Evolutionary conservation across 352 stramenopile species (phyloP), one percentile per base, ranked within the genome.

Genomic region (Saprolegnia parasitica): DNA sequence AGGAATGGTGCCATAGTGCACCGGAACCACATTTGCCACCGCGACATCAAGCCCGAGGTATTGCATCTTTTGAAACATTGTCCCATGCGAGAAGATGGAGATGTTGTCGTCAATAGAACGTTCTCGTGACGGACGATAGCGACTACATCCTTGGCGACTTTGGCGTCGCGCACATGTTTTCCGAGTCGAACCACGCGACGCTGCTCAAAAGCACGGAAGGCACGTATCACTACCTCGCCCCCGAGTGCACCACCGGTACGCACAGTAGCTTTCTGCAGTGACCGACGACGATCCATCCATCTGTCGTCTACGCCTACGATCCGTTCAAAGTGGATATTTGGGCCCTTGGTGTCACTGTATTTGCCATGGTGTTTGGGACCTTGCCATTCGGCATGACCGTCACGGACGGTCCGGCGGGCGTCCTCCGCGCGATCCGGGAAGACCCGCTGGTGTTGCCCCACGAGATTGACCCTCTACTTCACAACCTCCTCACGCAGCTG

Each of bases 141-240:
- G 37, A 54, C 9, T 67, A 76, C 46, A 80, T 63, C 4, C 56
- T 80, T 32, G 71, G 67, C 20, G 75, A 80, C 65, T 80, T 80
- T 71, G 75, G 75, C 23, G 76, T 76, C 57, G 73, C 75, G 32
- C 55, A 72, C 52, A 66, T 72, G 56, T 72, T 72, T 56, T 37
- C 55, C 21, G 55, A 72, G 68, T 15, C 65, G 32, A n/a, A 64
- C 42, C 40, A 52, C 35, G 50, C 46, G 21, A 81, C 83, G 18
- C 81, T 85, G 67, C 74, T 80, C 24, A 76, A 72, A 11, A 58
- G 67, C 49, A 80, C 75, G 6, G 73, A 71, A 39, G 75, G 75
- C 40, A 78, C 75, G 15, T 77, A 78, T 45, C 73, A 73, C 24
- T 80, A 78, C 49, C 68, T 80, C 42, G 76, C 66, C 11, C 75